Percentiles rank a stretch among this genome's conserved stretches.
phyloP scores from a whole-genome alignment of 805 yeast genomes.

The Metschnikowia gruessii region DNA sequence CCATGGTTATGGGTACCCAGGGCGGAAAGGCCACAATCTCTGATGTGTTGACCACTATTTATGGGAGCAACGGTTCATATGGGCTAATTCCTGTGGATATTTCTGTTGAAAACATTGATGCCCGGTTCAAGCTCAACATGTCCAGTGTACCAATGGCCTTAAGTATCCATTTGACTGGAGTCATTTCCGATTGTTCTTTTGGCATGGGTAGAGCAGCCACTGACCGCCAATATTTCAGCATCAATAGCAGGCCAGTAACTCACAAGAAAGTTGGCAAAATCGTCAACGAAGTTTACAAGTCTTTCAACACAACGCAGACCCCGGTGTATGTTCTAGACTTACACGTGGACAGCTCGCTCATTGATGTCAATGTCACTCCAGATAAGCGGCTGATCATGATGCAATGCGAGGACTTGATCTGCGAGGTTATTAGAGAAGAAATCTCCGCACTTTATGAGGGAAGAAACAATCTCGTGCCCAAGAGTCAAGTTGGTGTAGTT shows the following conservation, averaged over 20 bases:
- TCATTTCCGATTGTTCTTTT: conserved; percentile 70
- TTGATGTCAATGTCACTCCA: conserved; percentile 91
- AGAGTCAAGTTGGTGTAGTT: conserved; percentile 27
- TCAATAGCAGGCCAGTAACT: conserved; percentile 74
- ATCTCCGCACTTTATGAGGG: conserved; percentile 46
- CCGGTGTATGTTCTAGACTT: conserved; percentile 71
- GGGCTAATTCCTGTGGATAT: conserved; percentile 55
- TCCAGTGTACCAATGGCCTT: conserved; percentile 12
- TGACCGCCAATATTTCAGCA: conserved; percentile 72
- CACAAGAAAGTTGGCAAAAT: conserved; percentile 54
- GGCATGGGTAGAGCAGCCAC: conserved; percentile 63
- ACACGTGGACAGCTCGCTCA: conserved; percentile 43
- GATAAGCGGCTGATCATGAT: conserved; percentile 76
- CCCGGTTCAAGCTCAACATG: conserved; percentile 22
- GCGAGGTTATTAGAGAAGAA: conserved; percentile 54
- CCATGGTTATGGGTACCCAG: conserved; percentile 55
- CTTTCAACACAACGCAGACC: conserved; percentile 65
- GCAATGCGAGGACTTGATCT: conserved; percentile 59
- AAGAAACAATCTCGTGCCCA: conserved; percentile 37
- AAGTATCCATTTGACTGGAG: conserved; percentile 43
- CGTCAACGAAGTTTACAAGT: conserved; percentile 70
- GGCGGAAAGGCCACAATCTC: conserved; percentile 42
- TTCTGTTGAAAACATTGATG: conserved; percentile 30
- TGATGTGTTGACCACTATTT: conserved; percentile 63
- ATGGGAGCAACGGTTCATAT: conserved; percentile 62